Conservation (phyloP, 2,329 filamentous ascomycete species). For the Pochonia chlamydosporia region DNA sequence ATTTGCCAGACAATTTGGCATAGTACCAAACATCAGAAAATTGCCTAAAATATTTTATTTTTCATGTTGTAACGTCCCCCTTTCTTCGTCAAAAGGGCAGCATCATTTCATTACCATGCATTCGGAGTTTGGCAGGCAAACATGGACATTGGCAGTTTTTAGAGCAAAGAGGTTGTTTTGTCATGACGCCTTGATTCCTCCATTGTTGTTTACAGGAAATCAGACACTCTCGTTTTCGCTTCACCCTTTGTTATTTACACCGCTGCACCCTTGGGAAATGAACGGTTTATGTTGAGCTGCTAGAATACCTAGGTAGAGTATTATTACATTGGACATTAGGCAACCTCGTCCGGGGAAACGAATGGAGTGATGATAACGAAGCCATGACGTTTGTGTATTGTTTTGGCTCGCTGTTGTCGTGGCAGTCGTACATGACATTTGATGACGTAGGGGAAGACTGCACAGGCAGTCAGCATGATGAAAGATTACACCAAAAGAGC, state of each 20-base stretch:
- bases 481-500: no score
- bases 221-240: not conserved
- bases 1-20: constrained; percentile 1
- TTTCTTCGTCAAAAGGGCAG: constrained; percentile 1
- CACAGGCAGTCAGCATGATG: no score
- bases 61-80: not conserved
- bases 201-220: not conserved
- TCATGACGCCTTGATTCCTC: not conserved
- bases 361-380: not conserved
- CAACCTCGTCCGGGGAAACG: not conserved
- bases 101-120: constrained; percentile 5
- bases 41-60: not conserved
- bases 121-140: constrained; percentile 14
- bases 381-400: no score
- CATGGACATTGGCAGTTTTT: constrained; percentile 2
- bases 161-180: not conserved
- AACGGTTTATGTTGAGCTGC: no score
- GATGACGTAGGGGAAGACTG: no score
- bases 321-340: not conserved
- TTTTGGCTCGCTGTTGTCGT: no score
- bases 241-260: not conserved
- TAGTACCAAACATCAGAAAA: not conserved
- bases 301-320: not conserved
- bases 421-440: no score
- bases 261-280: not conserved